These are phyloP conservation scores for Chalciporus sphaerocephalus DNA, from an alignment of 768 basidiomycete species.

Conservation along the genomic window DNA sequence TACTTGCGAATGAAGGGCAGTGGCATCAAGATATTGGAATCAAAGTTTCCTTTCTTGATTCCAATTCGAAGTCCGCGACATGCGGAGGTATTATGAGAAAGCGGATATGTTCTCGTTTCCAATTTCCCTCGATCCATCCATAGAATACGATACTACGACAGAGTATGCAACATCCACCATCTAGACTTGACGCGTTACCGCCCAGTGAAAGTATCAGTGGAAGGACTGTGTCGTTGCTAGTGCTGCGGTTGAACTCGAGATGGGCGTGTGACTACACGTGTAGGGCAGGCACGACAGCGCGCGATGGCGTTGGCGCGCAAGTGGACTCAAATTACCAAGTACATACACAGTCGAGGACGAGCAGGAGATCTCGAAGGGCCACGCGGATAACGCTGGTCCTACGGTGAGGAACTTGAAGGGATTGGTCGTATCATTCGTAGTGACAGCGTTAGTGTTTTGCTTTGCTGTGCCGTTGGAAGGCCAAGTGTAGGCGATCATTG, in stretches of 20 bases:
- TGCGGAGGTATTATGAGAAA: slow-evolving; percentile 21
- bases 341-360: slow-evolving; percentile 3
- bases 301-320: slow-evolving; percentile 30
- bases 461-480: neutral
- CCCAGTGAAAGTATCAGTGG: slow-evolving; percentile 12
- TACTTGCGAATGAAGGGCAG: too few species aligned
- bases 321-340: slow-evolving; percentile 1
- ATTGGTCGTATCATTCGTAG: neutral
- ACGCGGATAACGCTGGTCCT: neutral
- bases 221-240: slow-evolving; percentile 4
- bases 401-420: neutral
- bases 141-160: neutral
- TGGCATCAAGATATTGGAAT: too few species aligned
- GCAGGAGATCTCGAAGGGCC: neutral
- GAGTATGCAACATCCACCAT: too few species aligned
- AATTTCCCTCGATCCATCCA: too few species aligned
- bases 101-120: neutral
- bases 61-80: slow-evolving; percentile 25
- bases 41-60: slow-evolving; percentile 1
- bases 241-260: slow-evolving; percentile 27
- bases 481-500: neutral
- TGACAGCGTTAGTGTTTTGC: neutral
- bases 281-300: slow-evolving; percentile 21
- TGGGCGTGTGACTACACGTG: slow-evolving; percentile 35
- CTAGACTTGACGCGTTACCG: slow-evolving; percentile 6